A percentile compares a stretch with the other conserved stretches of the same genome.
These are phyloP conservation scores for Vishniacozyma victoriae DNA, from an alignment of 768 basidiomycete species.

Conservation along the genomic window DNA sequence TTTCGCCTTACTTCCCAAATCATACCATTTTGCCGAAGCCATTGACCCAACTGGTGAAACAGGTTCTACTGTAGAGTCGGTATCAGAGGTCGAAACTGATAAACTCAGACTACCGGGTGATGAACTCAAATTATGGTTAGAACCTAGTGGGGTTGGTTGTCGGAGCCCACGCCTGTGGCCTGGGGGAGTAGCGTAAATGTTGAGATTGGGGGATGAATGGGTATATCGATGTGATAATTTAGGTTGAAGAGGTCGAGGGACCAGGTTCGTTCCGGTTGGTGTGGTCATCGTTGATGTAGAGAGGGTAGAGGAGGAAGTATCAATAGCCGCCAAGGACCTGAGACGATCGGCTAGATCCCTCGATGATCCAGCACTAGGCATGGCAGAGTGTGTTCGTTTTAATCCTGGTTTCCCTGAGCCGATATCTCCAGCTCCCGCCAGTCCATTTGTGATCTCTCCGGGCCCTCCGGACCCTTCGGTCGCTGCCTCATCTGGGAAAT, in stretches of 20 bases:
- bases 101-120: too few relatives aligned
- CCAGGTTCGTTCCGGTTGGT: neutral
- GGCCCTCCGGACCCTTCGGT: neutral
- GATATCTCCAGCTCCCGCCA: neutral
- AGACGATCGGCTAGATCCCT: neutral
- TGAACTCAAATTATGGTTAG: too few relatives aligned
- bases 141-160: too few relatives aligned
- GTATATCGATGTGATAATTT: conserved; percentile 12
- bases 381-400: too few relatives aligned
- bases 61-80: too few relatives aligned
- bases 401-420: neutral
- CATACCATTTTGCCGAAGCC: neutral
- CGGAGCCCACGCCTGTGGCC: too few relatives aligned
- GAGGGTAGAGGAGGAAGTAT: too few relatives aligned
- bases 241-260: conserved; percentile 4
- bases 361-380: neutral
- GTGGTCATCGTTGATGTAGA: too few relatives aligned
- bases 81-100: too few relatives aligned
- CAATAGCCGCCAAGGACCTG: neutral
- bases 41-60: too few relatives aligned
- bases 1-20: too few relatives aligned
- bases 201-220: conserved; percentile 16
- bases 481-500: conserved; percentile 9
- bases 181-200: neutral
- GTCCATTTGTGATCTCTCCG: neutral